A percentile compares a stretch with the other conserved stretches of the same genome.
Evolutionary conservation across 106 monocot species (phyloP).

Genomic region (Hemerocallis citrina): DNA sequence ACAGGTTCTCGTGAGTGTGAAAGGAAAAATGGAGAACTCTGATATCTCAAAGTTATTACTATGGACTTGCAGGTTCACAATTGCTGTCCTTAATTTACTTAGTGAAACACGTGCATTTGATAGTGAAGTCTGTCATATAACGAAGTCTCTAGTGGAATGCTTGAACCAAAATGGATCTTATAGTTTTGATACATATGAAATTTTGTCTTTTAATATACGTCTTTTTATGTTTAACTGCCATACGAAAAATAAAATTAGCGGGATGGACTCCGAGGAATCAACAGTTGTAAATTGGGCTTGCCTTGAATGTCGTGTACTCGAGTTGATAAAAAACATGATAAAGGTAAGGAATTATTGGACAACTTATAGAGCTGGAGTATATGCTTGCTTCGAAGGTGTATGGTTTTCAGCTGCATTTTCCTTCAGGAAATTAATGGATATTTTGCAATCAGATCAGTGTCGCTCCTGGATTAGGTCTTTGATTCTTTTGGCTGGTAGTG

Average conservation of each 20-base stretch:
- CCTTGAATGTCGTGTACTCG: conserved; percentile 41
- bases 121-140: conserved; percentile 19
- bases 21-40: not conserved
- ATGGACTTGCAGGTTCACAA: conserved; percentile 25
- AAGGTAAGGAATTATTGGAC: conserved; percentile 48
- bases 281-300: conserved; percentile 15
- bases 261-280: conserved; percentile 8
- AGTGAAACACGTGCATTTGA: conserved; percentile 18
- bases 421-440: conserved; percentile 59
- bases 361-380: conserved; percentile 63
- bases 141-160: conserved; percentile 32
- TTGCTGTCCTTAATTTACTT: conserved; percentile 34
- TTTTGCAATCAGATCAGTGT: conserved; percentile 27
- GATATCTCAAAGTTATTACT: conserved; percentile 14
- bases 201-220: conserved; percentile 24
- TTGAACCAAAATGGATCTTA: conserved; percentile 16
- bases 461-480: conserved; percentile 66
- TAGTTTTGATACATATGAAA: conserved; percentile 34
- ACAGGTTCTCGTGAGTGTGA: conserved; percentile 8
- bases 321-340: conserved; percentile 43
- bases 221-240: conserved; percentile 2
- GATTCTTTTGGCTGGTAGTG: conserved; percentile 59
- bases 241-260: not conserved
- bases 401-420: conserved; percentile 80
- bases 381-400: conserved; percentile 46